phyloP scores from a whole-genome alignment of 176 grass and related monocot species.

The Elaeis guineensis region DNA sequence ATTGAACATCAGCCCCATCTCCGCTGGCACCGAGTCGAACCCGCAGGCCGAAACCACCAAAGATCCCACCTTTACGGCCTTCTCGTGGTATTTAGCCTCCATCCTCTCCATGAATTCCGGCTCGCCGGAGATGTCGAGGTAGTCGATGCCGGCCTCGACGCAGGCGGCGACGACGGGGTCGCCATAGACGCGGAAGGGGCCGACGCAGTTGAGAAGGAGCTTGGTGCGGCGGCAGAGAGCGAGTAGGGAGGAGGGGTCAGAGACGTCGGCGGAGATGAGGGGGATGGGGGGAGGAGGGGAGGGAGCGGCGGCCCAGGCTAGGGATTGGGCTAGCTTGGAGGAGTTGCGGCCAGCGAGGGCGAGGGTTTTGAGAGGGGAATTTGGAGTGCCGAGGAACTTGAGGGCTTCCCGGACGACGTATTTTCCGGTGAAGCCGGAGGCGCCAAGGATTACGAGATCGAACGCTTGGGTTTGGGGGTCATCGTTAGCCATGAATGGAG shows the following conservation, averaged over 20 bases:
- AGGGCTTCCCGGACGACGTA: conserved; percentile 78
- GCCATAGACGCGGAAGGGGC: conserved; percentile 68
- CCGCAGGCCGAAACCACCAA: conserved; percentile 71
- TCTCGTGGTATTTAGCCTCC: conserved; percentile 53
- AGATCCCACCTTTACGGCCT: conserved; percentile 33
- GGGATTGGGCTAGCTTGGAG: conserved; percentile 45
- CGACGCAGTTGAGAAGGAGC: conserved; percentile 55
- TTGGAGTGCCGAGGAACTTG: conserved; percentile 45
- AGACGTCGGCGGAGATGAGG: conserved; percentile 59
- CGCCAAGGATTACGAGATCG: conserved; percentile 81
- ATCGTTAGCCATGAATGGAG: too few species aligned
- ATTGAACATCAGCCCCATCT: conserved; percentile 70
- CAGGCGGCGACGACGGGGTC: conserved; percentile 51
- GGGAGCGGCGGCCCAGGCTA: conserved; percentile 44
- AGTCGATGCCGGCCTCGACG: conserved; percentile 47
- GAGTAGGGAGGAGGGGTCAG: conserved; percentile 46
- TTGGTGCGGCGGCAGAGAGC: conserved; percentile 37
- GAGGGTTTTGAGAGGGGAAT: conserved; percentile 38
- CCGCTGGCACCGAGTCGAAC: conserved; percentile 79
- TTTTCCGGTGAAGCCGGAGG: conserved; percentile 87
- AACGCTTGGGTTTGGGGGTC: conserved; percentile 1
- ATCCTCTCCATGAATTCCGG: conserved; percentile 87
- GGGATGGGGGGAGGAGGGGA: conserved; percentile 25
- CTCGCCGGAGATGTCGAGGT: conserved; percentile 80
- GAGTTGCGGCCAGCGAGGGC: conserved; percentile 60